These are phyloP conservation scores for Ophiosphaerella narmari DNA, from an alignment of 2,329 filamentous ascomycete species.

Conservation along the genomic window DNA sequence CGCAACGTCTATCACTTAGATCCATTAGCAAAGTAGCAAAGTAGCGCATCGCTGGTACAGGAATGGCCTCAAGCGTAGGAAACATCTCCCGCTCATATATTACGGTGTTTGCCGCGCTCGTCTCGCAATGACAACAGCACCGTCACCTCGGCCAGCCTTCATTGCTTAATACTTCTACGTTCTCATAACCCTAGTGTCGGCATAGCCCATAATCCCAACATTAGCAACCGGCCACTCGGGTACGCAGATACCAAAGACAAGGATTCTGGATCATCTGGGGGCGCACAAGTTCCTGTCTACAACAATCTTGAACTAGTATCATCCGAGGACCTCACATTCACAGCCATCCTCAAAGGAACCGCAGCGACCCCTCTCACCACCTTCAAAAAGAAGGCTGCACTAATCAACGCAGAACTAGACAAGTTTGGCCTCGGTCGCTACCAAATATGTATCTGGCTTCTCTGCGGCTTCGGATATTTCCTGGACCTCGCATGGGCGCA, in stretches of 20 bases:
- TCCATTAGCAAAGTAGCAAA: slow-evolving; percentile 2
- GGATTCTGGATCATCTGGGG: slow-evolving; percentile 7
- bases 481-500: slow-evolving; percentile 39
- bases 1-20: slow-evolving; percentile 19
- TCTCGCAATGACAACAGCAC: slow-evolving; percentile 1
- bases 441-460: slow-evolving; percentile 39
- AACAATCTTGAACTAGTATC: slow-evolving; percentile 32
- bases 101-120: slow-evolving; percentile 7
- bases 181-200: slow-evolving; percentile 5
- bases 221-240: neutral
- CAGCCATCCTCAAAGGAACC: slow-evolving; percentile 32
- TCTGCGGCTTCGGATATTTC: slow-evolving; percentile 39
- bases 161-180: slow-evolving; percentile 1
- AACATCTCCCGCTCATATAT: slow-evolving; percentile 12
- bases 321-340: slow-evolving; percentile 27
- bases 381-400: slow-evolving; percentile 38
- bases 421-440: slow-evolving; percentile 37
- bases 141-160: slow-evolving; percentile 3
- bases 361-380: slow-evolving; percentile 31
- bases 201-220: slow-evolving; percentile 9
- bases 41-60: no score
- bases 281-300: slow-evolving; percentile 30
- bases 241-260: slow-evolving; percentile 4
- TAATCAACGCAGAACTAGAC: slow-evolving; percentile 36
- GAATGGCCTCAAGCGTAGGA: neutral